A percentile compares a stretch with the other conserved stretches of the same genome.
These are phyloP conservation scores for Lagerstroemia fauriei DNA, from an alignment of 441 rosid species.

Conservation along the genomic window DNA sequence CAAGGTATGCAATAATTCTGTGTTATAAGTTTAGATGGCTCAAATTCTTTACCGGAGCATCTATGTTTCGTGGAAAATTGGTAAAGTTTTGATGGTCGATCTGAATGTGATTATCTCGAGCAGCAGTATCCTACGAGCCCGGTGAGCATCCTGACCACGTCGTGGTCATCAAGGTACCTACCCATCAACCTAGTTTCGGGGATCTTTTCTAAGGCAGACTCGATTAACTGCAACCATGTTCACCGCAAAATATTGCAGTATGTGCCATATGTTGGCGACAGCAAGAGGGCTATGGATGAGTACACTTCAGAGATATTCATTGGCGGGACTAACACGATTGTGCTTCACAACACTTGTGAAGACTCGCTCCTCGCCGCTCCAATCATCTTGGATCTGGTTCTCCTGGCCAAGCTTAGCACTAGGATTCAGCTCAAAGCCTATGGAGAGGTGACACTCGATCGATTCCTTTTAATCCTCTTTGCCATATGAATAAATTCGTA, in stretches of 20 bases:
- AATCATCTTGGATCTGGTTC: conserved; percentile 87
- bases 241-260: neutral
- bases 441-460: conserved; percentile 59
- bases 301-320: conserved; percentile 93
- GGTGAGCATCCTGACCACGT: conserved; percentile 97
- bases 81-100: neutral
- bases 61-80: neutral
- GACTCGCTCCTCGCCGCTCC: conserved; percentile 97
- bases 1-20: conserved; percentile 50
- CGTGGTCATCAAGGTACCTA: conserved; percentile 82
- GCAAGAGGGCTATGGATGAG: conserved; percentile 98
- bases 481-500: neutral
- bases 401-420: conserved; percentile 87
- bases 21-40: neutral
- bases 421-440: conserved; percentile 85
- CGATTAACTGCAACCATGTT: too few species aligned
- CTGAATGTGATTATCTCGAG: conserved; percentile 45
- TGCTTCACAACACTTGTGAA: conserved; percentile 88
- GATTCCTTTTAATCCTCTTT: neutral
- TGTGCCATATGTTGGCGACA: conserved; percentile 78
- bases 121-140: conserved; percentile 81
- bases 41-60: neutral
- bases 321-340: conserved; percentile 90
- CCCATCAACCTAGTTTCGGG: neutral
- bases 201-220: neutral